Evolutionary conservation across 129 eudicot genomes (phyloP).

Genomic region (Artemisia annua): DNA sequence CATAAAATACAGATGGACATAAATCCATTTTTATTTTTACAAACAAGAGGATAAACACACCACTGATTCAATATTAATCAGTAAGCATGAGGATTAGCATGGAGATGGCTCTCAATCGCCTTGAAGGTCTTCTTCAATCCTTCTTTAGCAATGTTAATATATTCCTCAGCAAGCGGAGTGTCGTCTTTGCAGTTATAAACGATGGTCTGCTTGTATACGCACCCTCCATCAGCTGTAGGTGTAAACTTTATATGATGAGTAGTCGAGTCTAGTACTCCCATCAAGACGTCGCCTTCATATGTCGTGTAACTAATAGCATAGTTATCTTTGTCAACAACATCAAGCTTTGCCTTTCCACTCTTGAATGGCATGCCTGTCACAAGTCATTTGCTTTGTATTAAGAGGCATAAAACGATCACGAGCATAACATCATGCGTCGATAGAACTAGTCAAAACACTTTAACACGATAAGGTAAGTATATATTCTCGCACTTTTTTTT

Average conservation of each 20-base stretch:
- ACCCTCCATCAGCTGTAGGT: constrained; percentile 14
- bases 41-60: constrained; percentile 4
- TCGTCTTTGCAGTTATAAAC: constrained; percentile 9
- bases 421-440: no score
- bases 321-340: constrained; percentile 18
- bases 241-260: constrained; percentile 12
- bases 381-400: no score
- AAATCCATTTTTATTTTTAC: background rate
- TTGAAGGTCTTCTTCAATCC: constrained; percentile 15
- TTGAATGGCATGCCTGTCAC: constrained; percentile 7
- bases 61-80: background rate
- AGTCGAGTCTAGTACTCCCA: constrained; percentile 10
- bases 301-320: constrained; percentile 4
- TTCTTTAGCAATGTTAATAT: constrained; percentile 8
- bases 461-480: no score
- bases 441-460: no score
- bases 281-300: constrained; percentile 17
- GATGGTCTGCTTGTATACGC: constrained; percentile 17
- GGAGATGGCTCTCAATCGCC: constrained; percentile 6
- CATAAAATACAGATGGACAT: background rate
- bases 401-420: no score
- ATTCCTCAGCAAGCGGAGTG: constrained; percentile 4
- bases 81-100: constrained; percentile 14
- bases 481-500: no score
- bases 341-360: constrained; percentile 17